Percentiles rank a stretch among this genome's conserved stretches.
Evolutionary conservation across 352 stramenopile genomes (phyloP).

Genomic region (Phytophthora capsici): DNA sequence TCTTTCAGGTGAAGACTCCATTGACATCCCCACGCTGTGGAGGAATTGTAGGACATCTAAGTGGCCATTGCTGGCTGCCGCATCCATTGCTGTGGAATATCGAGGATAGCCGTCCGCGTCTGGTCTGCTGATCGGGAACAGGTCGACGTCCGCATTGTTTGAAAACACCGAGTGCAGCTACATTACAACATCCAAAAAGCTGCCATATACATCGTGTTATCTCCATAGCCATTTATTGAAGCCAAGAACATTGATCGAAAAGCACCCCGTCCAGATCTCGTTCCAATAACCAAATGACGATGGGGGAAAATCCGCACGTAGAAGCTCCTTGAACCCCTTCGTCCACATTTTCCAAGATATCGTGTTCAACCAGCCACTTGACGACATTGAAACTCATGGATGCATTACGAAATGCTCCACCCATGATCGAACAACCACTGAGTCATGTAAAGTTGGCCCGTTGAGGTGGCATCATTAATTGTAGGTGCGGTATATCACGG

Average conservation of each 20-base stretch:
- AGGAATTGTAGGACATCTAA: slow-evolving; percentile 10
- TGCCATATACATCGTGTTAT: slow-evolving; percentile 32
- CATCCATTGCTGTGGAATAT: slow-evolving; percentile 19
- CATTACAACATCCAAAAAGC: slow-evolving; percentile 31
- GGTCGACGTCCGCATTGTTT: slow-evolving; percentile 14
- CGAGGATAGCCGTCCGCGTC: slow-evolving; percentile 11
- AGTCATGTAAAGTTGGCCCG: slow-evolving; percentile 28
- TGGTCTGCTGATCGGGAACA: slow-evolving; percentile 21
- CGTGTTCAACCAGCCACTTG: slow-evolving; percentile 32
- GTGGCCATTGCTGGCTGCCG: slow-evolving; percentile 11
- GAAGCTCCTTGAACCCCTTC: slow-evolving; percentile 27
- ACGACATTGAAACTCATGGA: slow-evolving; percentile 41
- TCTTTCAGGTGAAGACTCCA: background rate
- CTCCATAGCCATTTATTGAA: slow-evolving; percentile 29
- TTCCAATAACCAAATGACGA: slow-evolving; percentile 27
- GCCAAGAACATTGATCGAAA: slow-evolving; percentile 29
- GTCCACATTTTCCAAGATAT: slow-evolving; percentile 31
- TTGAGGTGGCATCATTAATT: slow-evolving; percentile 31
- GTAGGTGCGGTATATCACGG: slow-evolving; percentile 20
- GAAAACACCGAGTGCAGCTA: slow-evolving; percentile 30
- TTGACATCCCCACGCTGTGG: background rate
- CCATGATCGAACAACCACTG: slow-evolving; percentile 35
- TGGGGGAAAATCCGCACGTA: slow-evolving; percentile 15
- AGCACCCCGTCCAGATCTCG: slow-evolving; percentile 18
- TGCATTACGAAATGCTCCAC: slow-evolving; percentile 32